Conservation (phyloP, 2,329 filamentous ascomycete genomes). For the Exserohilum turcica region DNA sequence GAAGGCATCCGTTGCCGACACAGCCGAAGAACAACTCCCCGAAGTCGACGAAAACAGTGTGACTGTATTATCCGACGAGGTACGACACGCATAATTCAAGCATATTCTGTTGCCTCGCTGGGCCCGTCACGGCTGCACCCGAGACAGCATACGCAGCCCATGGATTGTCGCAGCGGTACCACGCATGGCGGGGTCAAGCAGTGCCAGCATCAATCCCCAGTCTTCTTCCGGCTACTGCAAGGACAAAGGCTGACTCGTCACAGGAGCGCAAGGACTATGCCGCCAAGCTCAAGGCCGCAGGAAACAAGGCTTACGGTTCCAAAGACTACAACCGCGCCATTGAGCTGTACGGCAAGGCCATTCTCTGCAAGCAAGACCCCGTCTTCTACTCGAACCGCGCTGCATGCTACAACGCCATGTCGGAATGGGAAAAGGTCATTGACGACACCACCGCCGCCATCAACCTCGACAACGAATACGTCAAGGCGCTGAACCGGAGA, state of each 20-base stretch:
- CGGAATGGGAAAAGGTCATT: constrained; percentile 93
- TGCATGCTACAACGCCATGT: constrained; percentile 93
- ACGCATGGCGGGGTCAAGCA: neutral
- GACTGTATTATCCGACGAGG: constrained; percentile 51
- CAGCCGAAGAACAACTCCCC: constrained; percentile 54
- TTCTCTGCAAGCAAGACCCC: constrained; percentile 94
- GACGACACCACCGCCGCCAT: constrained; percentile 96
- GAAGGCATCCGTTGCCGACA: constrained; percentile 45
- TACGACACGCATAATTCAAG: no score
- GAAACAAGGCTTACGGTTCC: constrained; percentile 93
- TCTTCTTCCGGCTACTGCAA: neutral
- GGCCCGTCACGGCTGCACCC: neutral
- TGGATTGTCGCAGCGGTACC: neutral
- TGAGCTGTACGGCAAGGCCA: constrained; percentile 91
- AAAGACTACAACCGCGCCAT: constrained; percentile 96
- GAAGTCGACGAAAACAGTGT: constrained; percentile 56
- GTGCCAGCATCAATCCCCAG: neutral
- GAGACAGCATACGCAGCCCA: neutral
- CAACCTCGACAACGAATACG: constrained; percentile 90
- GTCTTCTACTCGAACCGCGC: constrained; percentile 99
- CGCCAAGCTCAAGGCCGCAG: constrained; percentile 88
- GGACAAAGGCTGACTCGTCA: constrained; percentile 46
- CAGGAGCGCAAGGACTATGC: constrained; percentile 85
- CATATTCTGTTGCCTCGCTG: no score
- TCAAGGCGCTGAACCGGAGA: constrained; percentile 95